Conservation (phyloP, 2,329 filamentous ascomycete genomes). For the Aspergillus costaricaensis region DNA sequence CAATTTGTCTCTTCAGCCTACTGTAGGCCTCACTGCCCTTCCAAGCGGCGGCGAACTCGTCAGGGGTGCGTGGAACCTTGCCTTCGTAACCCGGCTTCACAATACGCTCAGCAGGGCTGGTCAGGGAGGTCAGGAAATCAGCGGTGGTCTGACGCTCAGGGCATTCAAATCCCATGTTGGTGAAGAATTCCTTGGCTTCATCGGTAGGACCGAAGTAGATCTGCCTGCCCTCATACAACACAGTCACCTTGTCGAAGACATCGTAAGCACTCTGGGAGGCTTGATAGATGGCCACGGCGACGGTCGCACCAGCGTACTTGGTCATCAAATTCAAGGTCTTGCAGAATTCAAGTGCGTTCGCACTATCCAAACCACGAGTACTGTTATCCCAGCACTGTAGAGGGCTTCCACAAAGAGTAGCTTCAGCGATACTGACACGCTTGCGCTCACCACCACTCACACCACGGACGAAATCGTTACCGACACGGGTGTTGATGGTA, state of each 20-base stretch:
- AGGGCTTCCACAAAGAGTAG: constrained; percentile 49
- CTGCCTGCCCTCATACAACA: constrained; percentile 74
- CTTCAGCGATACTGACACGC: constrained; percentile 63
- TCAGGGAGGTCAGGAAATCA: constrained; percentile 72
- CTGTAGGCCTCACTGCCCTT: constrained; percentile 54
- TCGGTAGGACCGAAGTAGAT: constrained; percentile 72
- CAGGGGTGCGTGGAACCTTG: constrained; percentile 66
- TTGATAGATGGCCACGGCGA: constrained; percentile 60
- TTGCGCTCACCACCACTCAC: constrained; percentile 64
- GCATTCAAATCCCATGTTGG: constrained; percentile 69
- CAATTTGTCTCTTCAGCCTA: constrained; percentile 45
- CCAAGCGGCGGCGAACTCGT: constrained; percentile 66
- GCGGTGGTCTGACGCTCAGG: constrained; percentile 68
- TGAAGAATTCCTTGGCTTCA: constrained; percentile 66
- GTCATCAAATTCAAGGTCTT: constrained; percentile 54
- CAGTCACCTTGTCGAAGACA: constrained; percentile 70
- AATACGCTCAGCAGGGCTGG: constrained; percentile 63
- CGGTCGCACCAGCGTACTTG: constrained; percentile 52
- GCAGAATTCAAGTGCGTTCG: constrained; percentile 60
- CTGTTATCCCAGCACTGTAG: constrained; percentile 53
- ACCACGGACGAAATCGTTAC: constrained; percentile 61
- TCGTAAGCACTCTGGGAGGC: constrained; percentile 53
- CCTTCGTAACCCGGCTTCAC: constrained; percentile 62
- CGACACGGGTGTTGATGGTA: constrained; percentile 52
- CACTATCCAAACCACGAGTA: constrained; percentile 55